Base-by-base conservation (phyloP, 2,329 filamentous ascomycete genomes). In the Penicillium italicum region DNA sequence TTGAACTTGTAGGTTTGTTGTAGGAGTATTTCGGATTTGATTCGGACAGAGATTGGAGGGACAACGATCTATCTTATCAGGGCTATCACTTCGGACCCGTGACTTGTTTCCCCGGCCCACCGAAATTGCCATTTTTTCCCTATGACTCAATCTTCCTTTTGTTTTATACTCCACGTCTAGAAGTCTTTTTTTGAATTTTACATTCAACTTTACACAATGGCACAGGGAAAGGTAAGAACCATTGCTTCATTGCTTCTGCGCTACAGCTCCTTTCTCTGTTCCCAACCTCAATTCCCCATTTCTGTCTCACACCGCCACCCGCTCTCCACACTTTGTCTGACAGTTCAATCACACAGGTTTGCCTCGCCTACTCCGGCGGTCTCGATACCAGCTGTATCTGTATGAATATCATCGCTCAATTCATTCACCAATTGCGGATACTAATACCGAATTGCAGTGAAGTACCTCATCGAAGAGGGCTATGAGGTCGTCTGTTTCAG, bases 401-500 rank as follows among this genome's bases (percentile, higher is more conserved):
- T 66, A 75, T 73, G 72, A 56, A 55, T 62, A 51, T 59, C 65
- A 74, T 40, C 63, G 72, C 47, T 18, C 51, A 38, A 38, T 38
- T 14, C 34, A 43, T 14, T 37, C n/a, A 33, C 28, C 57, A 54
- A 58, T 57, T 28, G 30, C 40, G 26, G 18, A 58, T 46, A 52
- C 66, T 69, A 56, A 69, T 54, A 26, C 33, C 28, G 26, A 42
- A 50, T 54, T 57, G 10, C 53, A 69, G 65, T 77, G 59, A 71
- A 70, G 58, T 79, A 76, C 74, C 70, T 78, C 45, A 74, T 78
- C 58, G 78, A 81, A 65, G 72, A 80, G 65, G 79, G 77, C 36
- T 81, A 80, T 67, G 79, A 80, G 63, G 86, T 88, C 62, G 80
- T 87, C 64, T 84, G 81, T 75, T 87, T 86, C 70, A 80, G 73